phyloP scores from a whole-genome alignment of 1,284 basidiomycete genomes.

The Taiwanofungus camphoratus region DNA sequence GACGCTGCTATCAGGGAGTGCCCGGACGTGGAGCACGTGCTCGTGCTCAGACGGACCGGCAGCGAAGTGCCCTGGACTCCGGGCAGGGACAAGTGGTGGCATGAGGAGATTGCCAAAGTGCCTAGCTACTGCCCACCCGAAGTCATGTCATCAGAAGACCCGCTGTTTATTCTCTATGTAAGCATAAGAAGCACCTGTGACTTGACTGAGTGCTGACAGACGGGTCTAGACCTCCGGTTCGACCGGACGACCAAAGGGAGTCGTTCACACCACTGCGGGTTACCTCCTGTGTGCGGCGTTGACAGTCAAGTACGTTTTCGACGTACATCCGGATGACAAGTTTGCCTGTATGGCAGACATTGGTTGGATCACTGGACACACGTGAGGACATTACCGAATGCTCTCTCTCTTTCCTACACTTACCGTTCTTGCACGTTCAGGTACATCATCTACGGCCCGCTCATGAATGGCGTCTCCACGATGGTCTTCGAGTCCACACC shows the following conservation, averaged over 20 bases:
- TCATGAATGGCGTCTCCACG: conserved; percentile 87
- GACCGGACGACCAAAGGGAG: conserved; percentile 96
- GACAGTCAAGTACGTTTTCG: conserved; percentile 96
- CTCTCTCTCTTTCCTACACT: conserved; percentile 1
- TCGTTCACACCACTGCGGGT: conserved; percentile 93
- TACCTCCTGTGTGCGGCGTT: conserved; percentile 87
- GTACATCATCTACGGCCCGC: conserved; percentile 96
- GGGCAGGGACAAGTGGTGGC: conserved; percentile 95
- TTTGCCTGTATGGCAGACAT: conserved; percentile 99
- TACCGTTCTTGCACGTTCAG: conserved; percentile 32
- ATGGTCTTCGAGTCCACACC: conserved; percentile 97
- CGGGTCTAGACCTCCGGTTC: conserved; percentile 79
- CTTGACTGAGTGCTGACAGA: conserved; percentile 3
- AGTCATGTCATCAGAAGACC: conserved; percentile 87
- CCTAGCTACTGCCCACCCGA: conserved; percentile 89
- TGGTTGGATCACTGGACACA: conserved; percentile 99
- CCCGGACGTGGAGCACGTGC: conserved; percentile 83
- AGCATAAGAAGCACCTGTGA: conserved; percentile 28
- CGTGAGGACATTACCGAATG: conserved; percentile 38
- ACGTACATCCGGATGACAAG: conserved; percentile 86
- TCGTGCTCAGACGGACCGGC: conserved; percentile 90
- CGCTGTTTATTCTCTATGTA: conserved; percentile 96
- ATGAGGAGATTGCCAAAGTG: conserved; percentile 84
- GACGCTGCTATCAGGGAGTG: conserved; percentile 88
- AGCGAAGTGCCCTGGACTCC: conserved; percentile 77